These are phyloP conservation scores for Arbutus unedo DNA, from an alignment of 148 eudicot species.

Conservation along the genomic window DNA sequence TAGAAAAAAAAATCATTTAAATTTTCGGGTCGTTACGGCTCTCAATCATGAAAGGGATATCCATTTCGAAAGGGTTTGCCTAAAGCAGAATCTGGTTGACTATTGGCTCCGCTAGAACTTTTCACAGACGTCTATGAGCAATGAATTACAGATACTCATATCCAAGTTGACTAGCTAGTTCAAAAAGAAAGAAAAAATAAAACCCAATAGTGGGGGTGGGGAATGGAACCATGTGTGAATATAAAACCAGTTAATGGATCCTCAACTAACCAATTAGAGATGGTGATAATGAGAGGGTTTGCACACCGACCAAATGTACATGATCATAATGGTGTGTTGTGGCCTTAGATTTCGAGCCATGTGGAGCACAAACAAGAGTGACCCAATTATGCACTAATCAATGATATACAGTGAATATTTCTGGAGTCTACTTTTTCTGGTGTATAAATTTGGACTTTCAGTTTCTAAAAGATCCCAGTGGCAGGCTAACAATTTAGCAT, in stretches of 20 bases:
- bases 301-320: too few species aligned
- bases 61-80: background rate
- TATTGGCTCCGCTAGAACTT: background rate
- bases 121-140: background rate
- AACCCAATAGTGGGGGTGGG: background rate
- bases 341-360: background rate
- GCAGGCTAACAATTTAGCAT: background rate
- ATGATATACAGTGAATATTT: background rate
- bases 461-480: background rate
- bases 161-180: background rate
- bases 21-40: too few species aligned
- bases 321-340: background rate
- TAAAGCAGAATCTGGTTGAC: background rate
- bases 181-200: background rate
- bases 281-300: background rate
- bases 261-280: background rate
- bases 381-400: background rate
- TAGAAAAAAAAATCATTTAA: too few species aligned
- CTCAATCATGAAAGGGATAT: background rate
- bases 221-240: background rate
- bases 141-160: background rate
- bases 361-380: background rate
- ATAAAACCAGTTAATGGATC: background rate
- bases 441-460: background rate
- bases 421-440: background rate